Evolutionary conservation across 306 rosid genomes (phyloP), one percentile per base, ranked within the genome.

Genomic region (Vigna mungo): DNA sequence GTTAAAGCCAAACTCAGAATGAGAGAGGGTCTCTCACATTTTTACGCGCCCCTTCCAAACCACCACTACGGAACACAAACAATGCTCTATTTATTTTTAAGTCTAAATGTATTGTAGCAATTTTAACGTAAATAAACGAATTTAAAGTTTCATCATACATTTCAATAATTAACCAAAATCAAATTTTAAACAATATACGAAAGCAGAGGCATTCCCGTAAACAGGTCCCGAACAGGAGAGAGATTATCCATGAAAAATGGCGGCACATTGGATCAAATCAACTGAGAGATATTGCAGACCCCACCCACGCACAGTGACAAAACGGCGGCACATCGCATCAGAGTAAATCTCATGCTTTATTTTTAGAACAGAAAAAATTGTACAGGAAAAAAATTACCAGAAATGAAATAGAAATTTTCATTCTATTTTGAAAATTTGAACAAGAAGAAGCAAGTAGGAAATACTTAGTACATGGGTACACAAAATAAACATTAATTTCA

Each of bases 251-350:
- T 20, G 7, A 12, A 62, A 92, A 87, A 82, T 81, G 97, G 97
- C 96, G 94, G 97, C 97, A 86, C 89, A 86, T 77, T 84, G 52
- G 86, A 90, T 88, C 90, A 83, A 75, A 87, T 89, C 89, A 75
- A 80, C 67, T 77, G 87, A 87, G 51, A 53, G 74, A 23, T 68
- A 43, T 44, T 18, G 55, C 80, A 32, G 79, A 73, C 79, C 62
- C 71, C 58, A 70, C 79, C 60, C 58, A 20, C 61, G 20, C 60
- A 43, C 49, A 54, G 66, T 64, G 74, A 60, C 87, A 87, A 86
- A 86, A 83, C 77, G 93, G 96, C 96, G 93, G 96, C 96, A 85
- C 86, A 84, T 78, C 79, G 64, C 77, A 89, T 85, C 88, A 81
- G 71, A 82, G 21, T 34, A 14, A 30, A 30, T 61, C 68, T 59